These are phyloP conservation scores for Capronia americana DNA, from an alignment of 2,329 filamentous ascomycete species.

Conservation along the genomic window DNA sequence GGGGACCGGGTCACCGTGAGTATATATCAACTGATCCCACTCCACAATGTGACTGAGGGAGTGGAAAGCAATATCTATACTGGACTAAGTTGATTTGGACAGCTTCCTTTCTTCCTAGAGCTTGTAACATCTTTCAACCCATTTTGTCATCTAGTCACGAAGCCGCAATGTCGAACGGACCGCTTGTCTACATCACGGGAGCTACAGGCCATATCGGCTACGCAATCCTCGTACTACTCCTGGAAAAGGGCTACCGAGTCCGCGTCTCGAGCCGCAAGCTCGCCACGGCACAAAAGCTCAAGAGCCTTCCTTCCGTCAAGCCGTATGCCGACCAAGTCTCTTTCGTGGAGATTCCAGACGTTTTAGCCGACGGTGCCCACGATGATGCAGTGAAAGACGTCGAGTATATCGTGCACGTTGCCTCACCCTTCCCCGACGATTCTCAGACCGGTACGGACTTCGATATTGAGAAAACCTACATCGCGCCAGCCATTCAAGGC, in stretches of 20 bases:
- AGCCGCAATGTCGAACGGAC: constrained; percentile 12
- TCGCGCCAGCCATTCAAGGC: constrained; percentile 4
- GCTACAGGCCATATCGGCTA: constrained; percentile 40
- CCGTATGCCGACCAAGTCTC: constrained; percentile 28
- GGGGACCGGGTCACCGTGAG: neutral
- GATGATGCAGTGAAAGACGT: constrained; percentile 47
- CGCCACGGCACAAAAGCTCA: constrained; percentile 30
- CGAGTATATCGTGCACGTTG: constrained; percentile 46
- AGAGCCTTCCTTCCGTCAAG: constrained; percentile 25
- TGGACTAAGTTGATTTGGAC: neutral
- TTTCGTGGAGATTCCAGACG: constrained; percentile 42
- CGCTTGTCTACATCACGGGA: constrained; percentile 33
- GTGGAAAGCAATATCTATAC: neutral
- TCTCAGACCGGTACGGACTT: constrained; percentile 3
- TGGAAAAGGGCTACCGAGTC: constrained; percentile 38
- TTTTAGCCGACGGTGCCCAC: constrained; percentile 44
- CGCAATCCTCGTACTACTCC: constrained; percentile 33
- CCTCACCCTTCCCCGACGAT: constrained; percentile 29
- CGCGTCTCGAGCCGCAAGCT: constrained; percentile 39
- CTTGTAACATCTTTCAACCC: neutral
- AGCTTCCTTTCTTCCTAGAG: neutral
- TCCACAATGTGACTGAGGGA: neutral
- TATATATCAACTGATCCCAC: neutral
- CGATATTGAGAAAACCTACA: neutral
- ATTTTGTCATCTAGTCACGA: neutral